Evolutionary conservation across 345 rosid genomes (phyloP), one percentile per base, ranked within the genome.

Genomic region (Populus deltoides): DNA sequence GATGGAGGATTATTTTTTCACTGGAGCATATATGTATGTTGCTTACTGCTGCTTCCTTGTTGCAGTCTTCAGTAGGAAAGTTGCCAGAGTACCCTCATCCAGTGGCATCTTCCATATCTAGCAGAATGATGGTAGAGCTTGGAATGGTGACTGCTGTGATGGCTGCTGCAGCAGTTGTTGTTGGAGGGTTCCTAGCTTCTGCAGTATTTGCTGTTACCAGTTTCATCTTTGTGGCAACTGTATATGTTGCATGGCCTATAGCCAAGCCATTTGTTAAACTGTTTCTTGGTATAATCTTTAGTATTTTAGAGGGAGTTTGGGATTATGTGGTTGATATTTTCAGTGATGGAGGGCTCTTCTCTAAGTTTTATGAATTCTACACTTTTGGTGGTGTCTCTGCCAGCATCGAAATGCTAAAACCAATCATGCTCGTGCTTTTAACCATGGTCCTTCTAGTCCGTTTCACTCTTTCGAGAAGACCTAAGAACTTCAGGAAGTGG

Each of bases 401-500:
- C 47, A 94, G 97, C 85, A 67, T 92, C 77, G 88, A 91, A 87
- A 83, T 91, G 84, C 92, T 92, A 63, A 91, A 86, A 84, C 98
- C 97, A 45, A 92, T 94, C 76, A 63, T 76, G 25, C 39, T 90
- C 75, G 94, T 94, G 80, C 90, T 94, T 79, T 79, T 91, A 82
- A 88, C 88, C 71, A 94, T 94, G 98, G 97, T 87, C 68, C 92
- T 94, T 80, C 90, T 94, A 78, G 87, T 94, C 72, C 97, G 97
- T 78, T 94, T 94, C 83, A 94, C 97, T 39, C 83, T 94, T 67
- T 94, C 97, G 63, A 90, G 98, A 77, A 89, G 93, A 80, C 98
- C 98, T 47, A 94, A 92, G 90, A 94, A 94, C 88, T 94, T 92
- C 88, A 89, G 92, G 85, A 94, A 92, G 89, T 94, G 98, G 98